A percentile compares a stretch with the other conserved stretches of the same genome.
phyloP scores from a whole-genome alignment of 306 rosid genomes.

The Acacia confusa region DNA sequence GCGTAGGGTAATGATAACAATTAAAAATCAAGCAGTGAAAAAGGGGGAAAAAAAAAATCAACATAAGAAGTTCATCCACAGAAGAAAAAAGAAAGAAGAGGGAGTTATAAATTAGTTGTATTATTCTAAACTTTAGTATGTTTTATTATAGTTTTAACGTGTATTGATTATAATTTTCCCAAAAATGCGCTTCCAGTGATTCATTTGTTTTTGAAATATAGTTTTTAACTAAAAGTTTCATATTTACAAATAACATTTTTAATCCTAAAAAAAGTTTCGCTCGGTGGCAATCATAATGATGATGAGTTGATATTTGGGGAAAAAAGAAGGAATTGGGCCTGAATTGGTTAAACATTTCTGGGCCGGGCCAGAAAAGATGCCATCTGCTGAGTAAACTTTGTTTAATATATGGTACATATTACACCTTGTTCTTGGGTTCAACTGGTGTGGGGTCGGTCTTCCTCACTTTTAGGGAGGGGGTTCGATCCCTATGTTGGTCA shows the following conservation, averaged over 20 bases:
- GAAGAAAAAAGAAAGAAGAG: not conserved
- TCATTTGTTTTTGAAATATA: not conserved
- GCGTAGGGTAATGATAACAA: not conserved
- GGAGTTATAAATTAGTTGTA: not conserved
- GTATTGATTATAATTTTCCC: not conserved
- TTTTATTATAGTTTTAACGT: not conserved
- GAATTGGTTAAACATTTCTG: not conserved
- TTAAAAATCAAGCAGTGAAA: not conserved
- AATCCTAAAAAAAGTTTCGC: not conserved
- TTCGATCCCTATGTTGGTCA: no score
- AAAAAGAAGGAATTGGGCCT: not conserved
- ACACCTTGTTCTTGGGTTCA: no score
- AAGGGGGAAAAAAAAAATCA: not conserved
- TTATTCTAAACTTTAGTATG: not conserved
- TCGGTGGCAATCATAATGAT: not conserved
- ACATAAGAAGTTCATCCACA: not conserved
- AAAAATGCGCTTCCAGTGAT: not conserved
- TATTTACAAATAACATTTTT: not conserved
- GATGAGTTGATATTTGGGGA: not conserved
- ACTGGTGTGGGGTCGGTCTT: no score
- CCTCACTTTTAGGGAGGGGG: no score
- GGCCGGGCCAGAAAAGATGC: not conserved
- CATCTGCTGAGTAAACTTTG: not conserved
- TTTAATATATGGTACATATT: not conserved
- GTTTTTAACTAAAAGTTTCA: not conserved